phyloP scores from a whole-genome alignment of 768 basidiomycete species.

The Hypholoma fasciculare region DNA sequence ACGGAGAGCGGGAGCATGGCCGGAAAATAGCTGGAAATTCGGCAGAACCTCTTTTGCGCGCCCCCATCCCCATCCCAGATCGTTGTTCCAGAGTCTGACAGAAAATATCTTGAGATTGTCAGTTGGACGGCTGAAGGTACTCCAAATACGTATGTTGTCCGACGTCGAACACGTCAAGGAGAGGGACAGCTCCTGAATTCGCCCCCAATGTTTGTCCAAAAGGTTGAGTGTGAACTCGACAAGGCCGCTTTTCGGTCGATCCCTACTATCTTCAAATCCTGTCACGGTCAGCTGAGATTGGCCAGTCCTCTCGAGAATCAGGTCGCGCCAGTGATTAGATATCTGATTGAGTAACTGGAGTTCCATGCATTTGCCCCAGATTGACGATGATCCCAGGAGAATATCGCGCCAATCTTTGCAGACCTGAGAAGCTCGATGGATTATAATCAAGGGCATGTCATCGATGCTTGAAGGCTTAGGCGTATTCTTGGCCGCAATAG shows the following conservation, averaged over 20 bases:
- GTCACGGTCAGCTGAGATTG: background rate
- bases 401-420: constrained; percentile 7
- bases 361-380: constrained; percentile 5
- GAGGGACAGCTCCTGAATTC: constrained; percentile 1
- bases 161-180: background rate
- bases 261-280: background rate
- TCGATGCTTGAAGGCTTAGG: background rate
- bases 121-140: too few species aligned
- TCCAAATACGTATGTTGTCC: too few species aligned
- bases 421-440: constrained; percentile 4
- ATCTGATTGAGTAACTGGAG: background rate
- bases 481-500: background rate
- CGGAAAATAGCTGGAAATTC: too few species aligned
- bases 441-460: background rate
- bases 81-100: too few species aligned
- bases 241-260: background rate
- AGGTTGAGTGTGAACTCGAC: background rate
- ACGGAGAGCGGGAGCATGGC: too few species aligned
- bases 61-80: too few species aligned
- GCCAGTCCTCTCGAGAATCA: background rate
- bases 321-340: background rate
- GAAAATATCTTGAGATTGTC: too few species aligned
- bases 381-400: constrained; percentile 1
- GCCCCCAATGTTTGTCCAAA: background rate
- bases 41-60: too few species aligned